Conservation (phyloP, 306 rosid genomes). For the Casuarina glauca region DNA sequence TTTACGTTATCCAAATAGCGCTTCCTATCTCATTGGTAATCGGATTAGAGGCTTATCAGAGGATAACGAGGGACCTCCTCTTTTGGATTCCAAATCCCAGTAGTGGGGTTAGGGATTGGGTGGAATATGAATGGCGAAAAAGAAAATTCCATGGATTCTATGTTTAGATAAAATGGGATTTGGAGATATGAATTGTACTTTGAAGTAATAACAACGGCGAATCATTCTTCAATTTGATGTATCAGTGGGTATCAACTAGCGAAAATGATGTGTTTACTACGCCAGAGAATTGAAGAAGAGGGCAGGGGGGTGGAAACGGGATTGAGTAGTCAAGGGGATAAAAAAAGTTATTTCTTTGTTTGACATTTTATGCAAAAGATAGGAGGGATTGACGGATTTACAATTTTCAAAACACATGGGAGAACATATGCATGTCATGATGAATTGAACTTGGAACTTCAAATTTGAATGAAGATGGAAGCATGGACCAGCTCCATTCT, state of each 20-base stretch:
- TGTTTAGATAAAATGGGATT: not conserved
- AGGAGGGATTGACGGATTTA: too few relatives aligned
- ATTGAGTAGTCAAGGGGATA: too few relatives aligned
- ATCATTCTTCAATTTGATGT: not conserved
- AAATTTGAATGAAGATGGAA: too few relatives aligned
- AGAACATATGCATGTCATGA: too few relatives aligned
- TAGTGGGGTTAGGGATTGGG: conserved; percentile 20
- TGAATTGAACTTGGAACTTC: too few relatives aligned
- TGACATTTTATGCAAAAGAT: too few relatives aligned
- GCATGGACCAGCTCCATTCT: too few relatives aligned
- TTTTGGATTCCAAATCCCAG: conserved; percentile 19
- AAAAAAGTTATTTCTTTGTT: too few relatives aligned
- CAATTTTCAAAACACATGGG: too few relatives aligned
- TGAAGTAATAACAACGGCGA: not conserved
- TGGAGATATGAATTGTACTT: not conserved
- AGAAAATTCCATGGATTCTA: not conserved
- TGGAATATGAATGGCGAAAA: not conserved
- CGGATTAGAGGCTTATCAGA: not conserved
- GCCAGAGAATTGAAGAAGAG: too few relatives aligned
- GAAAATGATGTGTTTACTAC: too few relatives aligned
- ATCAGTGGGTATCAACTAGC: not conserved
- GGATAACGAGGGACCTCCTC: not conserved
- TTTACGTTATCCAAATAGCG: not conserved
- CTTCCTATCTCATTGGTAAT: not conserved
- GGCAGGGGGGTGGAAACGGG: too few relatives aligned